Conservation (phyloP, 1,284 basidiomycete species). For the Tilletia indica region DNA sequence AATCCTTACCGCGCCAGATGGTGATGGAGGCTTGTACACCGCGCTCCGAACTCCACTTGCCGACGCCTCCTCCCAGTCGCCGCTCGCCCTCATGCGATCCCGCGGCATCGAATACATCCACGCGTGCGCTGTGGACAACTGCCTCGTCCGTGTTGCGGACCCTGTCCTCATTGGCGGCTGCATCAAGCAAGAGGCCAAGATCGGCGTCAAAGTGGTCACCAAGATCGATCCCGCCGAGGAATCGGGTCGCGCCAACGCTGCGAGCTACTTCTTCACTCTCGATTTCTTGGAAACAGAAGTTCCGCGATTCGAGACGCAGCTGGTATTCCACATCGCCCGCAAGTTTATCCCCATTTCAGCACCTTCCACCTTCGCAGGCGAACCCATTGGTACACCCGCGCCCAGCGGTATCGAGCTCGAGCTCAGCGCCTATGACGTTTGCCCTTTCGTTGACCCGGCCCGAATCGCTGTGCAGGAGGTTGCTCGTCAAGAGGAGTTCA, state of each 20-base stretch:
- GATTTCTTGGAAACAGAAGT: slow-evolving; percentile 77
- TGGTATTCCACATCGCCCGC: slow-evolving; percentile 95
- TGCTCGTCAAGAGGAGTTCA: slow-evolving; percentile 84
- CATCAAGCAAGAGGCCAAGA: slow-evolving; percentile 78
- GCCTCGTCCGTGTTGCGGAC: slow-evolving; percentile 93
- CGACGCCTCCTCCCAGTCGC: slow-evolving; percentile 66
- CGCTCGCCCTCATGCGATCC: slow-evolving; percentile 75
- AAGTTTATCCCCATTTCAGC: slow-evolving; percentile 91
- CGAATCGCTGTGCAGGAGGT: slow-evolving; percentile 84
- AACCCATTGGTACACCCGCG: slow-evolving; percentile 73
- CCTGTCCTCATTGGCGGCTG: slow-evolving; percentile 94
- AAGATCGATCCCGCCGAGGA: slow-evolving; percentile 78
- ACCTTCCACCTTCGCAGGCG: slow-evolving; percentile 59
- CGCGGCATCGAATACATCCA: slow-evolving; percentile 87
- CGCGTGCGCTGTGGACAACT: slow-evolving; percentile 97
- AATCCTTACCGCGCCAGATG: slow-evolving; percentile 90
- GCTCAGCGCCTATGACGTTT: slow-evolving; percentile 98
- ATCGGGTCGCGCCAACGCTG: slow-evolving; percentile 73
- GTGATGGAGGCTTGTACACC: slow-evolving; percentile 94
- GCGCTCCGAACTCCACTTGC: slow-evolving; percentile 78
- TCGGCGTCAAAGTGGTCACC: slow-evolving; percentile 93
- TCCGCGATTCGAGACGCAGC: slow-evolving; percentile 73
- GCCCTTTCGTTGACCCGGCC: slow-evolving; percentile 75
- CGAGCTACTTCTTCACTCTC: slow-evolving; percentile 95
- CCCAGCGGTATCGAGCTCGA: slow-evolving; percentile 99